Evolutionary conservation across 169 alveolate species (phyloP).

Genomic region (Blepharisma undulans): DNA sequence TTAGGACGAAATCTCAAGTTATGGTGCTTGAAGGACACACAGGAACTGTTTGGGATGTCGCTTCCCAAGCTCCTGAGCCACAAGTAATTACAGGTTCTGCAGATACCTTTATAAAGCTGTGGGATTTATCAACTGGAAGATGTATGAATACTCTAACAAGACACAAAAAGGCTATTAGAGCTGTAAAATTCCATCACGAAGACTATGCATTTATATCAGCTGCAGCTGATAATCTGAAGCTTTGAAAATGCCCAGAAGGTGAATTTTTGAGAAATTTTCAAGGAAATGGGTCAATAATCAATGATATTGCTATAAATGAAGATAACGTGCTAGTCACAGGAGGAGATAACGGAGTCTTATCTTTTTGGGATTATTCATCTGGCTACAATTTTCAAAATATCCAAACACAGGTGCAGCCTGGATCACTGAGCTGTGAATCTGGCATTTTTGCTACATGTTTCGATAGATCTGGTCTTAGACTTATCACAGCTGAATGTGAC

Average conservation of each 20-base stretch:
- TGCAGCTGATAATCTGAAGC: constrained; percentile 96
- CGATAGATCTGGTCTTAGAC: constrained; percentile 94
- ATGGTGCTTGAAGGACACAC: constrained; percentile 94
- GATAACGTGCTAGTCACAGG: constrained; percentile 94
- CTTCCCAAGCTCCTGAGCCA: constrained; percentile 94
- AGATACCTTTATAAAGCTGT: constrained; percentile 93
- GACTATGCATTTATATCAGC: constrained; percentile 97
- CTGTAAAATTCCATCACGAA: constrained; percentile 93
- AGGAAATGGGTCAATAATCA: constrained; percentile 62
- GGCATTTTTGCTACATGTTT: constrained; percentile 93
- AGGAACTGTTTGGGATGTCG: constrained; percentile 92
- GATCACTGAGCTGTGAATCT: constrained; percentile 95
- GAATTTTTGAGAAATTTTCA: constrained; percentile 68
- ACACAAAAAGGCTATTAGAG: constrained; percentile 97
- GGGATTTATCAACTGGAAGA: constrained; percentile 98
- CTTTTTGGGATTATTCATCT: constrained; percentile 97
- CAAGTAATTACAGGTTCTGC: constrained; percentile 96
- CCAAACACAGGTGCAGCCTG: constrained; percentile 93
- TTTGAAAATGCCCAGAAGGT: constrained; percentile 92
- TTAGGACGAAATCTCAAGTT: constrained; percentile 94
- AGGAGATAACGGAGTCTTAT: constrained; percentile 94
- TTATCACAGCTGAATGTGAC: constrained; percentile 98
- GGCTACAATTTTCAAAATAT: constrained; percentile 95
- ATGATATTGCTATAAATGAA: constrained; percentile 77
- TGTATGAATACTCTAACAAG: constrained; percentile 93